Base-by-base conservation (phyloP, 805 yeast genomes). In the Myxozyma melibiosi region DNA sequence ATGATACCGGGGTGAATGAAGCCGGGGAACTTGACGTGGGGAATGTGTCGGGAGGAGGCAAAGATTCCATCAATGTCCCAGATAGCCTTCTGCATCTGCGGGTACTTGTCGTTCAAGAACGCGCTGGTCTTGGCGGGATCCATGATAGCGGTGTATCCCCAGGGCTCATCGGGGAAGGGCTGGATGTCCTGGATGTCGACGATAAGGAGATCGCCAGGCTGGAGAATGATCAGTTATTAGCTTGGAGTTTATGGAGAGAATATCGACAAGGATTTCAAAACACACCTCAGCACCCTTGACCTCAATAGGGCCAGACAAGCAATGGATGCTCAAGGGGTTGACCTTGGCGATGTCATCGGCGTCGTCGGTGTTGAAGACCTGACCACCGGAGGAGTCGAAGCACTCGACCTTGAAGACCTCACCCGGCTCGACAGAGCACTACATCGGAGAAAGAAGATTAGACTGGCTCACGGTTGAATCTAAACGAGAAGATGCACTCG, bases 331-430 rank as follows among this genome's bases (percentile, higher is more conserved):
- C 4, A 78, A 70, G 24, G 79, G 71, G 65, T 79, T 81, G 46
- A 75, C 77, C 55, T 74, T 64, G 54, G 70, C 74, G 57, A 79
- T 70, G 63, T 79, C 83, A 63, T 79, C 80, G 18, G 82, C 82
- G 31, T 68, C 65, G 55, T 79, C 82, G 60, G 72, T 73, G 66
- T 79, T 78, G 25, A 70, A 69, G 41, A 79, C 73, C 65, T 79
- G 82, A 48, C 79, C 79, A n/a, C 82, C 82, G 8, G 82, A 79
- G 80, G 82, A 79, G 58, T 79, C 82, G 51, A 79, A 71, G 60
- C 83, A 79, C 61, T 79, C 82, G 35, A 78, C 70, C 61, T 77
- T 79, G 62, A 76, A 77, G 8, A 78, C 68, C 55, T 75, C 77
- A n/a, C 76, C 75, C 28, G 72, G 80, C 50, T 70, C 65, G 48